Base-by-base conservation (phyloP, 176 grass and related monocot genomes). In the Cenchrus purpureus region DNA sequence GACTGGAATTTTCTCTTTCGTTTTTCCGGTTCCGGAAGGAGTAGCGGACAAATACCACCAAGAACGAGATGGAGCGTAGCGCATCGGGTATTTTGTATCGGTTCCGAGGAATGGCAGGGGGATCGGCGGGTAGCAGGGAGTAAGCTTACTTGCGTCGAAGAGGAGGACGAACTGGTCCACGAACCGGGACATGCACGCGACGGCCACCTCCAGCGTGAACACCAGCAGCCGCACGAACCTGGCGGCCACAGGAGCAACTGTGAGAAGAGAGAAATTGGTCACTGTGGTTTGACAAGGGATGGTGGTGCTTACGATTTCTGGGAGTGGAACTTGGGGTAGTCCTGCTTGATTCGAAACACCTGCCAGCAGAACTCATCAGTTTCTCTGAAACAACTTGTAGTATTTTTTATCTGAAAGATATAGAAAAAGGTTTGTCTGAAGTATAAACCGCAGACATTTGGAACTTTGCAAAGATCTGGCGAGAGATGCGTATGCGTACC, bases 281-380 rank as follows among this genome's bases (percentile, higher is more conserved):
- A 20, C 13, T 44, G 10, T 25, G 25, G 25, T 3, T 3, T 61
- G 10, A 17, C n/a, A 32, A 40, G 63, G 54, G 62, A 6, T 31
- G 0, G 7, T 22, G 6, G 56, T 56, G 74, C 93, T 91, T 91
- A 98, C 97, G 88, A 92, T 94, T 94, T 99, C 71, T 94, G 97
- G 5, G 97, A 86, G 15, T 88, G 92, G 68, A 92, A 88, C 86
- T 99, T 99, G 8, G 94, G 88, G 82, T 99, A 99, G 59, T 94
- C 94, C 91, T 96, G 97, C 82, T 90, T 99, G 78, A 99, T 92
- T 58, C 94, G 94, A 68, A 94, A 96, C 9, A 99, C 84, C 97
- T 99, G 83, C 13, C 73, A 14, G 61, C 31, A 71, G 57, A 55
- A 13, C 19, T 20, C 61, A 65, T n/a, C 76, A 64, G 8, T 42